Evolutionary conservation across 768 basidiomycete genomes (phyloP), one percentile per base, ranked within the genome.

Genomic region (Leccinum arenicola): DNA sequence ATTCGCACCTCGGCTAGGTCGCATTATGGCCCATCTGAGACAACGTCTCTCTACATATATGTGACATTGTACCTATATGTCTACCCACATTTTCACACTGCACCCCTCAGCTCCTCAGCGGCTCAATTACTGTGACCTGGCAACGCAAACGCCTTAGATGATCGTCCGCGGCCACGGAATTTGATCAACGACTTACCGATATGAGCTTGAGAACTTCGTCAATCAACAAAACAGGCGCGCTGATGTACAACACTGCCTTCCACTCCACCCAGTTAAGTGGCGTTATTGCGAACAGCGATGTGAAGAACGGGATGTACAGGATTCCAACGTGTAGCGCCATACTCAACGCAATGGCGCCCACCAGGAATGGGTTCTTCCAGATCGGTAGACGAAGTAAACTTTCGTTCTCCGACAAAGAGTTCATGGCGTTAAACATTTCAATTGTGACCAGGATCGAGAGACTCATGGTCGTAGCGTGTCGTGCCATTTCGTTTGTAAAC

Each of bases 381-480:
- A 97, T 73, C 3, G 96, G 96, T 48, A 99, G 77, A 33, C 83
- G 82, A 53, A 99, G 76, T 60, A 99, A 75, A 61, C 91, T 93
- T 78, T 98, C 96, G 74, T 97, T 98, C 77, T 99, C 96, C 19
- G 94, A 96, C 23, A 99, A 80, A 57, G 95, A 98, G 76, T 98
- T 98, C 89, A 95, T 93, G 36, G 93, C 93, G 74, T 96, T 96
- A 80, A 94, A 94, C 93, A 96, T 96, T 76, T 96, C 93, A 55
- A 96, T 86, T 2, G 89, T 95, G 57, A 99, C 96, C 52, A 99
- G 82, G 68, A 98, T 94, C 27, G 96, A 98, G 35, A 99, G 78
- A 63, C 93, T 95, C 83, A 98, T 93, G 21, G 96, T 99, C 58
- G 95, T 97, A 3, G 95, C 96, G 15, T 84, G 84, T 66, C 86